A percentile compares a stretch with the other conserved stretches of the same genome.
Evolutionary conservation across 2,329 filamentous ascomycete genomes (phyloP).

Genomic region (Amesomyces nigricolor): DNA sequence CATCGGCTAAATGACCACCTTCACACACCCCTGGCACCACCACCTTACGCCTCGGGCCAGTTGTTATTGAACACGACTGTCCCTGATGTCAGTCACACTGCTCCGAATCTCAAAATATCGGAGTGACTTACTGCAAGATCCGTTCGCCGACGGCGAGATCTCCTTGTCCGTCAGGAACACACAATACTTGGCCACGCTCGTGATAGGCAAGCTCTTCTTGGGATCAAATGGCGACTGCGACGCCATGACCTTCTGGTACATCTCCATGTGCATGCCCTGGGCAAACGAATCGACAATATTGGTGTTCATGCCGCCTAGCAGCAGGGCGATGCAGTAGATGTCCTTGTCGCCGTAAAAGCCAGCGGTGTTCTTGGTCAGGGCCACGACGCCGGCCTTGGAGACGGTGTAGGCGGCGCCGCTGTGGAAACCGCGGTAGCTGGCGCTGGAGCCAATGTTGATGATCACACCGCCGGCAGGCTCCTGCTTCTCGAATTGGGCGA

Average conservation of each 20-base stretch:
- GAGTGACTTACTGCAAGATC: constrained; percentile 21
- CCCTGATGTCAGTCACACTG: too few relatives aligned
- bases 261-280: constrained; percentile 32
- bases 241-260: constrained; percentile 27
- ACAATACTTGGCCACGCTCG: constrained; percentile 37
- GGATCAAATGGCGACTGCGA: constrained; percentile 29
- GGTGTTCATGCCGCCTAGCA: constrained; percentile 54
- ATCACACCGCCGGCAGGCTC: constrained; percentile 39
- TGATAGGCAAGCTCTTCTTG: constrained; percentile 29
- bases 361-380: constrained; percentile 50
- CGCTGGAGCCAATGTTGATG: constrained; percentile 48
- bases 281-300: constrained; percentile 46
- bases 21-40: not conserved
- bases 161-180: constrained; percentile 34
- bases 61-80: constrained; percentile 32
- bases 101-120: too few relatives aligned
- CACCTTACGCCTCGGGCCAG: constrained; percentile 31
- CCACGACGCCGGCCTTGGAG: constrained; percentile 27
- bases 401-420: constrained; percentile 28
- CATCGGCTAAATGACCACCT: not conserved
- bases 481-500: constrained; percentile 43
- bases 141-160: constrained; percentile 32
- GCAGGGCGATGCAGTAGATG: constrained; percentile 46
- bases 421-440: constrained; percentile 37
- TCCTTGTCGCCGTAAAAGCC: constrained; percentile 49